Evolutionary conservation across 768 basidiomycete species (phyloP).

Genomic region (Ramaria rubella): DNA sequence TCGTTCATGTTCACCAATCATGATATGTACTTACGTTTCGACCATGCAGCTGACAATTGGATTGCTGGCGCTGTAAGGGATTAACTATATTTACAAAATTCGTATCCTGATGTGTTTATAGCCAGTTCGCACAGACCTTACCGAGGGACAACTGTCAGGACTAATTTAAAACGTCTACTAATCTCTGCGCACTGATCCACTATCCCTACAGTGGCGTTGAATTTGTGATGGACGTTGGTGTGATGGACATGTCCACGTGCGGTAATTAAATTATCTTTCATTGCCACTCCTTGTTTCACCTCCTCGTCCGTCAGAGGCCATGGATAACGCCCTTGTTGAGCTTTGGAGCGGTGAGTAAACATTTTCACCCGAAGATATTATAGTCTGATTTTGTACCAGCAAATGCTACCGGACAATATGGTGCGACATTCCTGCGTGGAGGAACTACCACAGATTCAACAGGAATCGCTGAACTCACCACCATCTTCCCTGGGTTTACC

Average conservation of each 20-base stretch:
- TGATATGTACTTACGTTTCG: not conserved
- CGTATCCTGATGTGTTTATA: not conserved
- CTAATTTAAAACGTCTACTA: too few relatives aligned
- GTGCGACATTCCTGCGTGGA: not conserved
- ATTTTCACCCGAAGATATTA: not conserved
- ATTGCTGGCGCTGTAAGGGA: not conserved
- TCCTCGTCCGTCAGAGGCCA: not conserved
- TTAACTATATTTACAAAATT: not conserved
- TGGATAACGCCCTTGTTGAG: not conserved
- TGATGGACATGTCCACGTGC: not conserved
- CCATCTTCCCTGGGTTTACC: not conserved
- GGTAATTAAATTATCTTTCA: not conserved
- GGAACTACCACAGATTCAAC: not conserved
- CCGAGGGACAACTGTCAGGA: not conserved
- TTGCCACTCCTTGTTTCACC: too few relatives aligned
- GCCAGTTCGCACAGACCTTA: not conserved
- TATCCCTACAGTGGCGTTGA: not conserved
- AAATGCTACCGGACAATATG: not conserved
- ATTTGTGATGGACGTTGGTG: not conserved
- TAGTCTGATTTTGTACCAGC: not conserved
- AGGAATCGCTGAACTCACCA: not conserved
- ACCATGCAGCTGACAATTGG: not conserved
- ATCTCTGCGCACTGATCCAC: not conserved
- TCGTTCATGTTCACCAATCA: not conserved
- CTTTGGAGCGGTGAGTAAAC: not conserved